Evolutionary conservation across 106 monocot species (phyloP).

Genomic region (Xerophyta viscosa): DNA sequence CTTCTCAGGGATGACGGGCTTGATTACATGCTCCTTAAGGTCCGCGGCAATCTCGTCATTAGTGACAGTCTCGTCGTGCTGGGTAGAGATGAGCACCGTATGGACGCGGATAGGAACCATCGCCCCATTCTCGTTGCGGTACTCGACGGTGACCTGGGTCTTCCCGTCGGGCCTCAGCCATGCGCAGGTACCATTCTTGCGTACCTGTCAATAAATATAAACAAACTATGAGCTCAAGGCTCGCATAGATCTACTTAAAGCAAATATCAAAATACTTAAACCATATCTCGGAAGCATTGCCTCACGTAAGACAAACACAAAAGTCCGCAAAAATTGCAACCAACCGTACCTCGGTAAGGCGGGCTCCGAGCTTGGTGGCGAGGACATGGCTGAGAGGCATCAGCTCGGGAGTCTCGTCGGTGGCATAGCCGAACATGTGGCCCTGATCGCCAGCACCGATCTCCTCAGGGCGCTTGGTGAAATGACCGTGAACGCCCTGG

Average conservation of each 20-base stretch:
- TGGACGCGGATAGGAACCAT: constrained; percentile 38
- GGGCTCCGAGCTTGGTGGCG: constrained; percentile 34
- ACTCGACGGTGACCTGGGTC: constrained; percentile 36
- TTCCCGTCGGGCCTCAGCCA: constrained; percentile 41
- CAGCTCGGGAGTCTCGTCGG: constrained; percentile 36
- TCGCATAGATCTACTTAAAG: no score
- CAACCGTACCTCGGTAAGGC: constrained; percentile 28
- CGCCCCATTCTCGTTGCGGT: constrained; percentile 26
- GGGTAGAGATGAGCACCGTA: constrained; percentile 41
- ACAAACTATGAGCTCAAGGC: no score
- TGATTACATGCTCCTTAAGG: constrained; percentile 40
- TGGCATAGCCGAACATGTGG: constrained; percentile 20
- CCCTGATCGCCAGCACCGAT: constrained; percentile 17
- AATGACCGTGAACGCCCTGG: constrained; percentile 31
- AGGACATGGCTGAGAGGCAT: constrained; percentile 43
- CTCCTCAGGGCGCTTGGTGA: constrained; percentile 19
- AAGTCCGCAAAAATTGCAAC: no score
- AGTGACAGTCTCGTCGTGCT: constrained; percentile 44
- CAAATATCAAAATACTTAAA: no score
- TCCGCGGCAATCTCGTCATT: constrained; percentile 42
- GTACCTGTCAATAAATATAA: no score
- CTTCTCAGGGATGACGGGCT: constrained; percentile 23
- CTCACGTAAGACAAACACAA: no score
- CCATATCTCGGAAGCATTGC: no score
- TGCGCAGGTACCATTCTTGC: constrained; percentile 33